Evolutionary conservation across 148 eudicot species (phyloP).

Genomic region (Rhododendron henanense): DNA sequence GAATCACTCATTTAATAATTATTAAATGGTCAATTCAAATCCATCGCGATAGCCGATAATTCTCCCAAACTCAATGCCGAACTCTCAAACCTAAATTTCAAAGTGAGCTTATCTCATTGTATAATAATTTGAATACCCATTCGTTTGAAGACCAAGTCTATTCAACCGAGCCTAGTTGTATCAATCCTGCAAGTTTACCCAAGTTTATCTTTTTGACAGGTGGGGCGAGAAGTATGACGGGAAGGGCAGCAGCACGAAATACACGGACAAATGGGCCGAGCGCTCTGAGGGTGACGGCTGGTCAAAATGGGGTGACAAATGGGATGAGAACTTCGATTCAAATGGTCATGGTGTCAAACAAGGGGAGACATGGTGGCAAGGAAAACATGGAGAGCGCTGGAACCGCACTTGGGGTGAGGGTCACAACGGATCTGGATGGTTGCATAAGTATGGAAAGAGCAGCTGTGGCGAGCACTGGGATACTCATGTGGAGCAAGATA

Average conservation of each 20-base stretch:
- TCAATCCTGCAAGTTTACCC: neutral
- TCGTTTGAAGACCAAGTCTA: neutral
- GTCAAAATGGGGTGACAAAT: constrained; percentile 98
- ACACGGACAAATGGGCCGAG: constrained; percentile 98
- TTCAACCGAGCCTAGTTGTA: neutral
- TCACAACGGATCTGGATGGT: constrained; percentile 88
- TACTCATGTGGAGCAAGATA: constrained; percentile 69
- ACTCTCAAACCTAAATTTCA: neutral
- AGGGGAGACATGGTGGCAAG: constrained; percentile 96
- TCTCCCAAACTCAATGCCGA: neutral
- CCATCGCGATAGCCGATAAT: neutral
- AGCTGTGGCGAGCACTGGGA: constrained; percentile 96
- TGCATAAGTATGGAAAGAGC: constrained; percentile 90
- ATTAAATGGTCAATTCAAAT: neutral
- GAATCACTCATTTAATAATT: neutral
- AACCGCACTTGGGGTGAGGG: constrained; percentile 93
- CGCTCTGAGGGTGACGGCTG: constrained; percentile 75
- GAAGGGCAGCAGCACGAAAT: constrained; percentile 68
- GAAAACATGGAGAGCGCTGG: constrained; percentile 75
- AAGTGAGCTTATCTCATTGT: neutral
- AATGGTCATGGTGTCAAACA: constrained; percentile 70
- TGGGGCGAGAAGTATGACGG: constrained; percentile 99
- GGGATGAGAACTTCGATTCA: constrained; percentile 80
- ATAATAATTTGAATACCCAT: neutral
- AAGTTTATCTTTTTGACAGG: constrained; percentile 30